Conservation (phyloP, 495 filamentous ascomycete species). For the Filosporella fistucella region DNA sequence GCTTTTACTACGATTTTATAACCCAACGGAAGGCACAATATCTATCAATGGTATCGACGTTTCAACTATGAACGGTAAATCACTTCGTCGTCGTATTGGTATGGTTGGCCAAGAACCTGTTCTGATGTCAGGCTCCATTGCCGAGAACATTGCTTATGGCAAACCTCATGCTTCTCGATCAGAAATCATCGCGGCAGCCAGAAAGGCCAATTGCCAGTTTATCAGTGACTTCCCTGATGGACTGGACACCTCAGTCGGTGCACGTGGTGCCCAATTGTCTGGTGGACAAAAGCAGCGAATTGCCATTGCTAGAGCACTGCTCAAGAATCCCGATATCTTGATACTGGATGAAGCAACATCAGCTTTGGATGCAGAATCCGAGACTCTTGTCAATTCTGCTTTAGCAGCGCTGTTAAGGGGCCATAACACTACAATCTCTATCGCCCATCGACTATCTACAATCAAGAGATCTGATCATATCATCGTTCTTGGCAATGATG, state of each 20-base stretch:
- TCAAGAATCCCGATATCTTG: constrained; percentile 94
- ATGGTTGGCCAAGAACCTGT: constrained; percentile 95
- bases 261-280: constrained; percentile 88
- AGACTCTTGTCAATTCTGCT: constrained; percentile 91
- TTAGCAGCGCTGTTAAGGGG: constrained; percentile 74
- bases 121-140: constrained; percentile 90
- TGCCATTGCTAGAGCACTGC: constrained; percentile 88
- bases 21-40: constrained; percentile 71
- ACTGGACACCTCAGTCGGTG: constrained; percentile 88
- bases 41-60: constrained; percentile 84
- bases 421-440: constrained; percentile 92
- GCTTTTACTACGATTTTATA: constrained; percentile 86
- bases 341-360: constrained; percentile 94
- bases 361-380: constrained; percentile 94
- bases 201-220: constrained; percentile 94
- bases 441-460: constrained; percentile 90
- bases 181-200: constrained; percentile 82
- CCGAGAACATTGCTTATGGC: constrained; percentile 95
- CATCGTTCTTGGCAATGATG: constrained; percentile 80
- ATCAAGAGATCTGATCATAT: constrained; percentile 94
- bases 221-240: constrained; percentile 96
- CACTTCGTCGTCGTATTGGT: constrained; percentile 88
- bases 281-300: constrained; percentile 98
- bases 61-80: constrained; percentile 84
- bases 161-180: constrained; percentile 70